Base-by-base conservation (phyloP, 495 filamentous ascomycete species). In the Talaromyces nanjingensis region DNA sequence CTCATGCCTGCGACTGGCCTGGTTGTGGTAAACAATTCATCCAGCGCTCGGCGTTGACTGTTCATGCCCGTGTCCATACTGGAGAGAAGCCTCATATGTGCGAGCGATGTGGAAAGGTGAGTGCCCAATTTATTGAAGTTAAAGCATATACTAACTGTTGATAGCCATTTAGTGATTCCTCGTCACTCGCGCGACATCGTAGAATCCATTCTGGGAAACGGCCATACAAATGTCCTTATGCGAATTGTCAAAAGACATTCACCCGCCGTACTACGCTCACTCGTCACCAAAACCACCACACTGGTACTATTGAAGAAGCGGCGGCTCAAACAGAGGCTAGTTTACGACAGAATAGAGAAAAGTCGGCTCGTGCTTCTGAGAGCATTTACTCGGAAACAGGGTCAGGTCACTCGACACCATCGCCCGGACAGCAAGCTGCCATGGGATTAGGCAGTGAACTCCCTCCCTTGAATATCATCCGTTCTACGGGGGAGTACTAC, bases 51-150 rank as follows among this genome's bases (percentile, higher is more conserved):
- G 94, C 94, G 8, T 80, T 98, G 73, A 98, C 94, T 1, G 94
- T 98, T 4, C 94, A 98, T 74, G 86, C 88, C 65, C 88, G 94
- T 59, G 94, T 98, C 34, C 94, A 98, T 69, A 98, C 94, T 2
- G 94, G 94, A 54, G 94, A 98, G 74, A 98, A 98, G 73, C 94
- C 94, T 7, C 94, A 98, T 70, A 92, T 93, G 89, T 98, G 94
- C 72, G 96, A 98, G 76, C 83, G 90, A 65, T 98, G 94, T 74
- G 90, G 92, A 71, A 98, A 98, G 87, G 93, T 97, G 83, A 65
- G 69, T 64, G 67, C 47, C 6, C 57, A 16, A 12, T 4, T n/a
- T n/a, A 9, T 22, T 6, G 6, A 3, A 39, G 20, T 4, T 37
- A 3, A 5, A 47, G 16, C 62, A 34, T 57, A 71, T 72, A 63